A percentile compares a stretch with the other conserved stretches of the same genome.
These are phyloP conservation scores for Santalum album DNA, from an alignment of 164 flowering plant species.

Conservation along the genomic window DNA sequence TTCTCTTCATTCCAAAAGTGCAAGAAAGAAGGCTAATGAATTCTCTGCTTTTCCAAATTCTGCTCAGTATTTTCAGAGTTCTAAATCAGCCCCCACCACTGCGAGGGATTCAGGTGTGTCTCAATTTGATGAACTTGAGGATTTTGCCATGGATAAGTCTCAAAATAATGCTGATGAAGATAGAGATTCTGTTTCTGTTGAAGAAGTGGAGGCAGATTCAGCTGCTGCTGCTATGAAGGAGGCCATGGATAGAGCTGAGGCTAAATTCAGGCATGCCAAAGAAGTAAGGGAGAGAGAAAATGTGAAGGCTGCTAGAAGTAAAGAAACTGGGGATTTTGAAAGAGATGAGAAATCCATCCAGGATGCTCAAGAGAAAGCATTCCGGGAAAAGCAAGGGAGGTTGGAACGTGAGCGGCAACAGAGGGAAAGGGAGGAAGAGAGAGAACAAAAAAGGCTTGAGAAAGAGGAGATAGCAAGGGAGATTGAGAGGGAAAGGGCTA, in stretches of 20 bases:
- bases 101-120: slow-evolving; percentile 31
- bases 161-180: slow-evolving; percentile 30
- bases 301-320: slow-evolving; percentile 19
- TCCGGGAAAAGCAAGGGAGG: slow-evolving; percentile 50
- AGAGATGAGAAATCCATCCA: slow-evolving; percentile 36
- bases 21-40: slow-evolving; percentile 43
- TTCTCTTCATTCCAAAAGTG: slow-evolving; percentile 25
- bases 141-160: slow-evolving; percentile 58
- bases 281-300: slow-evolving; percentile 6
- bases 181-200: slow-evolving; percentile 38
- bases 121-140: slow-evolving; percentile 69
- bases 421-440: slow-evolving; percentile 16
- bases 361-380: slow-evolving; percentile 45
- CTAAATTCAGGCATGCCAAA: slow-evolving; percentile 6
- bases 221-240: slow-evolving; percentile 53
- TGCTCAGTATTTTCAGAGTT: slow-evolving; percentile 29
- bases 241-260: slow-evolving; percentile 10
- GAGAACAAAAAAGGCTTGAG: slow-evolving; percentile 47
- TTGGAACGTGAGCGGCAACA: slow-evolving; percentile 48
- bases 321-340: slow-evolving; percentile 45
- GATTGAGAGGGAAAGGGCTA: slow-evolving; percentile 44
- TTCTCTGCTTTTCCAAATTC: slow-evolving; percentile 34
- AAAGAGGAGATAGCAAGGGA: slow-evolving; percentile 31
- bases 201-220: slow-evolving; percentile 44
- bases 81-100: slow-evolving; percentile 28